Percentiles rank a stretch among this genome's conserved stretches.
phyloP scores from a whole-genome alignment of 2,329 filamentous ascomycete species.

The Chaetomiaceae sp. region DNA sequence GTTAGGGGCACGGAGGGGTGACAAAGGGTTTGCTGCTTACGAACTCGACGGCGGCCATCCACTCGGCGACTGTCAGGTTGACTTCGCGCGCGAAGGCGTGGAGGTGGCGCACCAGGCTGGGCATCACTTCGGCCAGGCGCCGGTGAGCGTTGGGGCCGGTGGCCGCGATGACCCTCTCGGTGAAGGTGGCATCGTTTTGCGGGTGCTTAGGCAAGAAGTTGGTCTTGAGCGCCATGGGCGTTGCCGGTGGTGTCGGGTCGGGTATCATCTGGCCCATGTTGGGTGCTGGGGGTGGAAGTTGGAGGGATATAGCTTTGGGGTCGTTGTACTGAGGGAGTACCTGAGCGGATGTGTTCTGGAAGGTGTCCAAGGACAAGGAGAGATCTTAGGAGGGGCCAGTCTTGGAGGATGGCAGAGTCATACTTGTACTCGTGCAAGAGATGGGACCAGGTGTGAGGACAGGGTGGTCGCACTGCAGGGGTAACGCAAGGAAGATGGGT shows the following conservation, averaged over 20 bases:
- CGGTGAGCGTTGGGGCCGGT: slow-evolving; percentile 60
- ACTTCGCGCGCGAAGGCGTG: slow-evolving; percentile 66
- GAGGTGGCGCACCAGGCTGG: slow-evolving; percentile 56
- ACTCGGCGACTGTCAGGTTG: slow-evolving; percentile 62
- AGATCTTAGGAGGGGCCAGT: background rate
- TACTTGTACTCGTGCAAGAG: slow-evolving; percentile 3
- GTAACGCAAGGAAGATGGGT: background rate
- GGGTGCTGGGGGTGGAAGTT: background rate
- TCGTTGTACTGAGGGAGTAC: background rate
- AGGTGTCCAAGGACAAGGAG: background rate
- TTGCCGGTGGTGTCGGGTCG: slow-evolving; percentile 8
- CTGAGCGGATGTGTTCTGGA: too few relatives aligned
- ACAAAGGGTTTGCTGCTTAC: slow-evolving; percentile 30
- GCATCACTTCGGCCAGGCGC: slow-evolving; percentile 54
- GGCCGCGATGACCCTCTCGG: slow-evolving; percentile 57
- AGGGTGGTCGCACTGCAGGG: slow-evolving; percentile 3
- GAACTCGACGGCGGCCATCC: slow-evolving; percentile 60
- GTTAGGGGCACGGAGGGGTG: too few relatives aligned
- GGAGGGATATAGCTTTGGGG: background rate
- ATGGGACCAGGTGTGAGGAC: background rate
- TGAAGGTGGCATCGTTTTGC: slow-evolving; percentile 45
- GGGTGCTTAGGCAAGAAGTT: slow-evolving; percentile 10
- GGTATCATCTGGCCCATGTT: slow-evolving; percentile 24
- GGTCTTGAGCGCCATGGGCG: slow-evolving; percentile 5
- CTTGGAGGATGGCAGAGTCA: background rate